Percentiles rank a stretch among this genome's conserved stretches.
Conservation (phyloP, 2,329 filamentous ascomycete species). For the Rugonectria rugulosa region DNA sequence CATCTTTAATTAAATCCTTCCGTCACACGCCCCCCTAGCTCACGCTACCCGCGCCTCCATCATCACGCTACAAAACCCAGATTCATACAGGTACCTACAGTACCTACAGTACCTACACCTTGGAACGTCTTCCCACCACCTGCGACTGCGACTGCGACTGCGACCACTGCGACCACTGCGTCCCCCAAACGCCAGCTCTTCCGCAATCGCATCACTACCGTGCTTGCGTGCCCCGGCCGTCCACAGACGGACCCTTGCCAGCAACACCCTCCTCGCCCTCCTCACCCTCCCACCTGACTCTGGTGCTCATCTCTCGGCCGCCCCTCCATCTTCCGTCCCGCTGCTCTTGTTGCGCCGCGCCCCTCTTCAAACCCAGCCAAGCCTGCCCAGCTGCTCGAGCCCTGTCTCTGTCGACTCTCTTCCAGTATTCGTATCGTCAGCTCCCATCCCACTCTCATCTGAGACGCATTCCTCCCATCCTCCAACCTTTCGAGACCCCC, state of each 20-base stretch:
- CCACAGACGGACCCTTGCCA: constrained; percentile 29
- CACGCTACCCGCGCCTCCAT: constrained; percentile 38
- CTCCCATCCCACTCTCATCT: constrained; percentile 25
- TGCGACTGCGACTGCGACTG: no score
- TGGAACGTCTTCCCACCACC: constrained; percentile 19
- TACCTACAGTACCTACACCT: no score
- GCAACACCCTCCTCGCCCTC: not conserved
- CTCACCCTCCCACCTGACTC: constrained; percentile 37
- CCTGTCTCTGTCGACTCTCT: constrained; percentile 23
- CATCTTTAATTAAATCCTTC: constrained; percentile 33
- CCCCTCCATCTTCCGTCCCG: constrained; percentile 35
- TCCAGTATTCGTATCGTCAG: constrained; percentile 27
- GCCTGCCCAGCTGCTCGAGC: no score
- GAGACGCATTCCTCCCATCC: constrained; percentile 31
- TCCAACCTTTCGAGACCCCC: not conserved
- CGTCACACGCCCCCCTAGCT: constrained; percentile 36
- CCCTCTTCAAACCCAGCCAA: not conserved
- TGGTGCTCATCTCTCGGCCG: constrained; percentile 28
- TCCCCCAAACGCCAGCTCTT: constrained; percentile 32
- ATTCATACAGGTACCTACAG: not conserved
- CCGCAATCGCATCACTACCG: constrained; percentile 20
- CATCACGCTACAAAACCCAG: constrained; percentile 30
- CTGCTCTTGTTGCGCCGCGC: constrained; percentile 17
- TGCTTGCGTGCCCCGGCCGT: constrained; percentile 30
- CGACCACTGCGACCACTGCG: no score